Evolutionary conservation across 345 rosid genomes (phyloP).

Genomic region (Arabidopsis thaliana): DNA sequence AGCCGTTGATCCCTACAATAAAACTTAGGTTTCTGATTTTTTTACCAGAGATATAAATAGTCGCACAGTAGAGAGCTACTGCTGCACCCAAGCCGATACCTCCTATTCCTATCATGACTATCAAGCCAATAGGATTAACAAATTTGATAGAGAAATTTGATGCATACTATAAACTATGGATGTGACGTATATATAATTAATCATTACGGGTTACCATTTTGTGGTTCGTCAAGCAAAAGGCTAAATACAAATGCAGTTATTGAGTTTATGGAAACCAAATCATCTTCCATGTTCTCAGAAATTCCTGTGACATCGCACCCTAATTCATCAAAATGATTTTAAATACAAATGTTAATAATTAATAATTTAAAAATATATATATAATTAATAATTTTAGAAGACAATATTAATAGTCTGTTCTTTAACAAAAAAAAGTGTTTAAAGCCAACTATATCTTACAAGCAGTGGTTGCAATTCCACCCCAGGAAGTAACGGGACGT

Average conservation of each 20-base stretch:
- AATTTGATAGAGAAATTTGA: background rate
- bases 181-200: background rate
- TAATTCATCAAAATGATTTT: background rate
- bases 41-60: background rate
- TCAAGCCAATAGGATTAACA: conserved; percentile 13
- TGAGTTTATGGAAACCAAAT: conserved; percentile 59
- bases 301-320: background rate
- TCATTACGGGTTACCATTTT: conserved; percentile 53
- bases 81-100: conserved; percentile 63
- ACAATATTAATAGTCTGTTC: background rate
- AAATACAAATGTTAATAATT: background rate
- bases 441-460: conserved; percentile 46
- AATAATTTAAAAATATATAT: background rate
- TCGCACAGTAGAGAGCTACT: background rate
- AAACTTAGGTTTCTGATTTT: background rate
- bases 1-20: background rate
- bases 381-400: background rate
- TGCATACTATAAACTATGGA: background rate
- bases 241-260: conserved; percentile 69
- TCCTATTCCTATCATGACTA: conserved; percentile 79
- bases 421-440: too few species aligned
- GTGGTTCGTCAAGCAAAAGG: conserved; percentile 69
- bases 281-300: conserved; percentile 3
- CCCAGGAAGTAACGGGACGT: conserved; percentile 60
- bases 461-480: conserved; percentile 77